Conservation (phyloP, 2,329 filamentous ascomycete genomes). For the Beauveria scarabaeidicola region DNA sequence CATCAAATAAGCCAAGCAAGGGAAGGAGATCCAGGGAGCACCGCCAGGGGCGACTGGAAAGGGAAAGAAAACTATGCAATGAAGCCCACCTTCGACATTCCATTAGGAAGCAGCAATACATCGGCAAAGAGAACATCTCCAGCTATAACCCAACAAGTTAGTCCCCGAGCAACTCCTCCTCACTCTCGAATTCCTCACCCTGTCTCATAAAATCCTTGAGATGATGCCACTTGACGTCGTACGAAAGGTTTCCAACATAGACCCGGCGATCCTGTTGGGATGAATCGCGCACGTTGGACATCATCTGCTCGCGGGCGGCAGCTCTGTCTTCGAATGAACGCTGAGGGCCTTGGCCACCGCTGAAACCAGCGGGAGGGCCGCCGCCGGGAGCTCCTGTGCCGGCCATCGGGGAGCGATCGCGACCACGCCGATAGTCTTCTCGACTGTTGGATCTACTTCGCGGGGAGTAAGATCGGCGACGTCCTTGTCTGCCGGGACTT, state of each 20-base stretch:
- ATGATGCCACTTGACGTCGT: conserved; percentile 99
- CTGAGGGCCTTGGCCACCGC: conserved; percentile 50
- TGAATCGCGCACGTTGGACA: conserved; percentile 85
- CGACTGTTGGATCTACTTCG: conserved; percentile 67
- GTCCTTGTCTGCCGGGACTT: conserved; percentile 62
- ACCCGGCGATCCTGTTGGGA: conserved; percentile 98
- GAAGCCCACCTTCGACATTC: conserved; percentile 99
- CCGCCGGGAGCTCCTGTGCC: conserved; percentile 59
- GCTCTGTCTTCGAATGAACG: conserved; percentile 78
- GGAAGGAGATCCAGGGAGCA: conserved; percentile 47
- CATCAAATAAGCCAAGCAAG: conserved; percentile 57
- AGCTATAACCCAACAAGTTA: conserved; percentile 52
- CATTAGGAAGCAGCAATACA: conserved; percentile 98
- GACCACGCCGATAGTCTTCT: conserved; percentile 67
- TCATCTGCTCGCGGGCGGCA: conserved; percentile 86
- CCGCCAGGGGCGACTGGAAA: neutral
- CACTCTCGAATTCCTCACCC: conserved; percentile 53
- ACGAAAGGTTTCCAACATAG: conserved; percentile 97
- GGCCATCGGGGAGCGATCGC: conserved; percentile 79
- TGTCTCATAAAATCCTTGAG: conserved; percentile 99
- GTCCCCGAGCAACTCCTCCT: conserved; percentile 22
- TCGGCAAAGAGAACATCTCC: conserved; percentile 99
- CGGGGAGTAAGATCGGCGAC: conserved; percentile 70
- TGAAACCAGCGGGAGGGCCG: conserved; percentile 60
- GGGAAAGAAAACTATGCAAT: conserved; percentile 65